Evolutionary conservation across 129 eudicot species (phyloP).

Genomic region (Deinandra increscens): DNA sequence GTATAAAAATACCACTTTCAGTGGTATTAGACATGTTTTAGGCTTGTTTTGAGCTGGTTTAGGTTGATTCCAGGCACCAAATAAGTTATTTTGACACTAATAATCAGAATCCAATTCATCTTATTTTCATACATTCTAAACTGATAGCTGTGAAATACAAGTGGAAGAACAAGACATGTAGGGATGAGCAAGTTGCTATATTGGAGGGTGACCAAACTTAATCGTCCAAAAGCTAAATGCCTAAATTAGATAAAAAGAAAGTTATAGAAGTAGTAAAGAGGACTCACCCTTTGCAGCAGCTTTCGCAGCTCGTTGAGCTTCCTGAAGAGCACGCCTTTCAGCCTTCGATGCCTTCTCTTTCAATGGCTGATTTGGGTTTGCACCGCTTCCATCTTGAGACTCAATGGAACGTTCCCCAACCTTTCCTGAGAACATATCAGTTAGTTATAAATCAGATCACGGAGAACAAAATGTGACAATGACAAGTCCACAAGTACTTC

Average conservation of each 20-base stretch:
- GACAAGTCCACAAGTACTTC: background rate
- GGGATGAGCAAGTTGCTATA: background rate
- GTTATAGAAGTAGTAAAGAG: background rate
- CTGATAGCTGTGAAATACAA: background rate
- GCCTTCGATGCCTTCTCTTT: conserved; percentile 88
- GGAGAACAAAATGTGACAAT: background rate
- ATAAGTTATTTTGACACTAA: background rate
- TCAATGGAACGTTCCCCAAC: conserved; percentile 40
- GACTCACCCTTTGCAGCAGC: conserved; percentile 72
- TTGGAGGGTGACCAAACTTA: background rate
- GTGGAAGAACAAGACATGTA: background rate
- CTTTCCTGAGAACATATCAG: conserved; percentile 39
- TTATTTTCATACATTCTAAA: background rate
- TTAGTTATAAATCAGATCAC: conserved; percentile 17
- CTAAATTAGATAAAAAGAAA: background rate
- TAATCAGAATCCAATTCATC: background rate
- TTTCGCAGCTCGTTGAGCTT: conserved; percentile 88
- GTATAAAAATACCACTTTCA: too few relatives aligned
- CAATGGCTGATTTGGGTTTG: conserved; percentile 49
- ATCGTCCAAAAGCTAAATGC: background rate
- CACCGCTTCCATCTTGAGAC: conserved; percentile 43
- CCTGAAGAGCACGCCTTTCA: conserved; percentile 92
- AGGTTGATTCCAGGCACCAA: background rate
- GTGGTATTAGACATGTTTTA: too few relatives aligned
- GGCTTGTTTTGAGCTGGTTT: too few relatives aligned